A percentile compares a stretch with the other conserved stretches of the same genome.
Conservation (phyloP, 345 rosid species). For the Excoecaria agallocha region DNA sequence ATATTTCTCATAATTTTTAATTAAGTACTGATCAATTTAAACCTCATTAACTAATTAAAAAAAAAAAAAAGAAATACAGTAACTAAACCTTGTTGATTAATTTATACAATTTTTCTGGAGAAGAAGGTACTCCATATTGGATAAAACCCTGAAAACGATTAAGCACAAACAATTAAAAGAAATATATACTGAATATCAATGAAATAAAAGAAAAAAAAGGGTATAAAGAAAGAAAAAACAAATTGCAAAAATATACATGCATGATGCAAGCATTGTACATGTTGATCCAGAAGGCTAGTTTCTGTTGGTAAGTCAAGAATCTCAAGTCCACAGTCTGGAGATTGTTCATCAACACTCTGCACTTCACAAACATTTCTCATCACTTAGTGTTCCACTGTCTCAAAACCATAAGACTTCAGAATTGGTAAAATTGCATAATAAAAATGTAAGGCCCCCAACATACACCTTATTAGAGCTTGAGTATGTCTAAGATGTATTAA, state of each 20-base stretch:
- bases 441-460: no score
- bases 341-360: constrained; percentile 72
- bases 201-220: neutral
- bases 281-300: constrained; percentile 98
- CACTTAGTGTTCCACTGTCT: no score
- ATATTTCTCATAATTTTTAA: no score
- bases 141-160: constrained; percentile 64
- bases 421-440: no score
- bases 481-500: no score
- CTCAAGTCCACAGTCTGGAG: constrained; percentile 67
- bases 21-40: no score
- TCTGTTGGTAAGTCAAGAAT: constrained; percentile 65
- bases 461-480: no score
- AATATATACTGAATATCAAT: neutral
- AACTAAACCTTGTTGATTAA: constrained; percentile 52
- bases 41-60: no score
- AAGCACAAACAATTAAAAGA: neutral
- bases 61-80: neutral
- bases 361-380: neutral
- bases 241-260: constrained; percentile 57
- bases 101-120: constrained; percentile 60
- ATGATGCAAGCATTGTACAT: constrained; percentile 95
- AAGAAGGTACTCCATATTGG: constrained; percentile 75
- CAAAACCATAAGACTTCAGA: neutral
- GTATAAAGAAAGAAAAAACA: neutral